Evolutionary conservation across 1,284 basidiomycete genomes (phyloP).

Genomic region (Erythrobasidium hasegawianum): DNA sequence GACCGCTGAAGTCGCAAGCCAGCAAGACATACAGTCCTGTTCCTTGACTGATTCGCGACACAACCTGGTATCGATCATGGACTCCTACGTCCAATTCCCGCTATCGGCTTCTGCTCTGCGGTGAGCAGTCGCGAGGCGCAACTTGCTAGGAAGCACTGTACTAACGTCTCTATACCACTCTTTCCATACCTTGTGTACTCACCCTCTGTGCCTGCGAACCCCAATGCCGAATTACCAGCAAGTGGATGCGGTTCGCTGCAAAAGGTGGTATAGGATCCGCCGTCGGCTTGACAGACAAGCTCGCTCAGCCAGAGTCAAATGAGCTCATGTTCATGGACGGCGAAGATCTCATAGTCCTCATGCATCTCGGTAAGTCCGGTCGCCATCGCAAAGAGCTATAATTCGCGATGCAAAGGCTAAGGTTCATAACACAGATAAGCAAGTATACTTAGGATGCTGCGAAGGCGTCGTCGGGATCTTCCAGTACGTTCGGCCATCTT

Average conservation of each 20-base stretch:
- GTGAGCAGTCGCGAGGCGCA: background rate
- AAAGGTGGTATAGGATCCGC: constrained; percentile 25
- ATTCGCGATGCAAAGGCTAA: background rate
- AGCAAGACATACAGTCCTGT: too few species aligned
- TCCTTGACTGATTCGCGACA: too few species aligned
- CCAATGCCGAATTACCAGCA: constrained; percentile 3
- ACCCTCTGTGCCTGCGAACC: too few species aligned
- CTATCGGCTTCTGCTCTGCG: constrained; percentile 13
- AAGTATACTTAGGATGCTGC: constrained; percentile 17
- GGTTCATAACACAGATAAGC: constrained; percentile 4
- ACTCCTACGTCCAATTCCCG: constrained; percentile 12
- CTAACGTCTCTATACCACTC: too few species aligned
- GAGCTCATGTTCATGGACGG: constrained; percentile 35
- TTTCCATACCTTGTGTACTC: too few species aligned
- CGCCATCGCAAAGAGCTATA: too few species aligned
- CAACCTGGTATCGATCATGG: too few species aligned
- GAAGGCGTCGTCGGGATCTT: constrained; percentile 32
- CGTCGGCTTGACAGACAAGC: constrained; percentile 6
- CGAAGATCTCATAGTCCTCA: constrained; percentile 19
- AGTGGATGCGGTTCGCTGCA: constrained; percentile 25
- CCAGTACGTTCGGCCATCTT: background rate
- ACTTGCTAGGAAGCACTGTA: too few species aligned
- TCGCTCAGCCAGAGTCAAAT: constrained; percentile 22
- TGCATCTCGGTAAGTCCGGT: constrained; percentile 18
- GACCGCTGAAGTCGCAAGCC: too few species aligned